These are phyloP conservation scores for Penicillium sp. DNA, from an alignment of 2,329 filamentous ascomycete genomes.

Conservation along the genomic window DNA sequence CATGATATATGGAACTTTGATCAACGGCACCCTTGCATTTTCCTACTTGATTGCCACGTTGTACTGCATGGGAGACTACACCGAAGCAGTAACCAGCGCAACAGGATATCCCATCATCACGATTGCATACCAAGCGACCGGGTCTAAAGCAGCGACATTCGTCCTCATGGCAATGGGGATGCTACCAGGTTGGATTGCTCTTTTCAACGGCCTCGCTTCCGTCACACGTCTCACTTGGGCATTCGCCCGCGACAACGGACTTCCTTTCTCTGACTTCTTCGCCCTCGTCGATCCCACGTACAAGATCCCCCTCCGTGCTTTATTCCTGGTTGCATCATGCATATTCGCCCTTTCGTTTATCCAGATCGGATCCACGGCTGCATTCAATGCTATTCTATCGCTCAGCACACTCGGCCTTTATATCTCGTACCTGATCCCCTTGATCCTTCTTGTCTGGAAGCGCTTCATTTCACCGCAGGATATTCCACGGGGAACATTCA, in stretches of 20 bases:
- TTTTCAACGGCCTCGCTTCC: conserved; percentile 32
- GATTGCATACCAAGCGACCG: conserved; percentile 53
- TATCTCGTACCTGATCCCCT: conserved; percentile 52
- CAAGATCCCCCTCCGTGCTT: conserved; percentile 44
- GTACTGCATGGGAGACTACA: conserved; percentile 46
- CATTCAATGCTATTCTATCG: conserved; percentile 57
- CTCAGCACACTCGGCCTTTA: conserved; percentile 53
- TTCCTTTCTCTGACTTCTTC: conserved; percentile 39
- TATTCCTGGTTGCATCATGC: conserved; percentile 28
- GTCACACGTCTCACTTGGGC: conserved; percentile 46
- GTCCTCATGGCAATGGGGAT: conserved; percentile 45
- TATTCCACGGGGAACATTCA: conserved; percentile 29
- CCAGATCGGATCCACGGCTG: conserved; percentile 51
- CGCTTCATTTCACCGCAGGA: conserved; percentile 18
- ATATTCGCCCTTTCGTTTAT: conserved; percentile 43
- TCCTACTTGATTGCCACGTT: conserved; percentile 45
- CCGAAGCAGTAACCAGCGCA: conserved; percentile 37
- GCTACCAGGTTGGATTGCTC: conserved; percentile 26
- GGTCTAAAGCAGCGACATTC: conserved; percentile 42
- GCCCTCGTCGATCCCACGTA: conserved; percentile 32
- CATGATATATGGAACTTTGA: conserved; percentile 48
- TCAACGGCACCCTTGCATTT: conserved; percentile 52
- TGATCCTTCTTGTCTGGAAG: conserved; percentile 37
- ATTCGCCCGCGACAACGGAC: conserved; percentile 47
- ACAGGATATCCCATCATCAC: conserved; percentile 54